Evolutionary conservation across 768 basidiomycete species (phyloP), one percentile per base, ranked within the genome.

Genomic region (Chlorophyllum brunneum): DNA sequence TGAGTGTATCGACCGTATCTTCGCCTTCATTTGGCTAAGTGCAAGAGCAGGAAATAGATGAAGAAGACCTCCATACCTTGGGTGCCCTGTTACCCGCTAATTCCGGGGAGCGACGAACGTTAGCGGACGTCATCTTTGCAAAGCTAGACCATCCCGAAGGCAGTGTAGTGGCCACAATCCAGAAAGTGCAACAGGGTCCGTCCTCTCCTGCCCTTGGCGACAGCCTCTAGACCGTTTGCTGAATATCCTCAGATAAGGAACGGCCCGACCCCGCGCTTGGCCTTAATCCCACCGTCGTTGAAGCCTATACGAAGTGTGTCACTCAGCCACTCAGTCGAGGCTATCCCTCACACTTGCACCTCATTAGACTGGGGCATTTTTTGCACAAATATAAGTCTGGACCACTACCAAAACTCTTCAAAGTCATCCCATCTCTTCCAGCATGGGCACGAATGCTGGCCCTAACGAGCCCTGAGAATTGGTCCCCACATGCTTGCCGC

Each of bases 391-490:
- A 99, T 75, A 92, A 88, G 61, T 94, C 94, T 11, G 95, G 95
- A 0, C 85, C 94, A 1, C 79, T 99, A 1, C 97, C 97, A 26
- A 98, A 98, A 71, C 78, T 94, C 2, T 95, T 99, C 83, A 99
- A 99, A 76, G 88, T 99, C 56, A 89, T 99, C 40, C 97, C 97
- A 18, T 88, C 95, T 9, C 83, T 98, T 22, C 89, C 92, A 2
- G 86, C 90, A 55, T 99, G 97, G 97, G 94, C 95, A 8, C 88
- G 93, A 42, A 85, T 98, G 56, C 82, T 99, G 38, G 92, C 95
- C 23, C 79, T 98, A 39, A 98, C 97, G 11, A 79, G 79, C 48
- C 97, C 97, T 1, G 87, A 94, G 70, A 80, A 84, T 60, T 98
- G 97, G 97, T 91, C 92, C 1, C 90, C 97, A 0, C 93, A 98